phyloP scores from a whole-genome alignment of 805 yeast genomes.

The Kluyveromyces lactis region DNA sequence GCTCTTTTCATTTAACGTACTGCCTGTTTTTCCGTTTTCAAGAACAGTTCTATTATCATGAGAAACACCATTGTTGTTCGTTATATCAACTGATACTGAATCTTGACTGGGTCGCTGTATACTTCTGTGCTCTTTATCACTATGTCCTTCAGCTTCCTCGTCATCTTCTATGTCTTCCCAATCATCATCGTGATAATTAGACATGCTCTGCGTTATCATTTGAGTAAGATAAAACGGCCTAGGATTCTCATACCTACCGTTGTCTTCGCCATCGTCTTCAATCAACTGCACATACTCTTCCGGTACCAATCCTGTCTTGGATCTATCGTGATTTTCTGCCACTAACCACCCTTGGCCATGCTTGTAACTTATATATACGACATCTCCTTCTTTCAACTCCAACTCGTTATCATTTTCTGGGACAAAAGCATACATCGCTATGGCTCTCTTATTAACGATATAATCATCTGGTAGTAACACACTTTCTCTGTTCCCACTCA shows the following conservation, averaged over 20 bases:
- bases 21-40: no score
- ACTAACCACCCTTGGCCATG: slow-evolving; percentile 99
- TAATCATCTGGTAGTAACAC: slow-evolving; percentile 26
- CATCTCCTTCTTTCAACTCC: slow-evolving; percentile 67
- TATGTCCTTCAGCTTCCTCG: slow-evolving; percentile 10
- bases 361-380: slow-evolving; percentile 75
- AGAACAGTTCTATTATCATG: no score
- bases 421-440: slow-evolving; percentile 80
- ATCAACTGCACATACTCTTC: slow-evolving; percentile 76
- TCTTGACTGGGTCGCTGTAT: no score
- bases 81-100: no score
- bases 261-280: slow-evolving; percentile 10
- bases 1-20: neutral
- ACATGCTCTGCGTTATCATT: slow-evolving; percentile 24
- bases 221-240: slow-evolving; percentile 41
- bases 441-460: slow-evolving; percentile 50
- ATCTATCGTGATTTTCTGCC: slow-evolving; percentile 46
- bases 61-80: no score
- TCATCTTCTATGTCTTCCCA: slow-evolving; percentile 35
- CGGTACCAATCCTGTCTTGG: slow-evolving; percentile 79
- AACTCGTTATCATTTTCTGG: slow-evolving; percentile 96
- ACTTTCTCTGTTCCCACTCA: slow-evolving; percentile 14
- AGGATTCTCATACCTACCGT: slow-evolving; percentile 26
- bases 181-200: slow-evolving; percentile 19
- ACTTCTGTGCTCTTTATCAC: no score